These are phyloP conservation scores for Solanum microdontum DNA, from an alignment of 257 asterid species.

Conservation along the genomic window DNA sequence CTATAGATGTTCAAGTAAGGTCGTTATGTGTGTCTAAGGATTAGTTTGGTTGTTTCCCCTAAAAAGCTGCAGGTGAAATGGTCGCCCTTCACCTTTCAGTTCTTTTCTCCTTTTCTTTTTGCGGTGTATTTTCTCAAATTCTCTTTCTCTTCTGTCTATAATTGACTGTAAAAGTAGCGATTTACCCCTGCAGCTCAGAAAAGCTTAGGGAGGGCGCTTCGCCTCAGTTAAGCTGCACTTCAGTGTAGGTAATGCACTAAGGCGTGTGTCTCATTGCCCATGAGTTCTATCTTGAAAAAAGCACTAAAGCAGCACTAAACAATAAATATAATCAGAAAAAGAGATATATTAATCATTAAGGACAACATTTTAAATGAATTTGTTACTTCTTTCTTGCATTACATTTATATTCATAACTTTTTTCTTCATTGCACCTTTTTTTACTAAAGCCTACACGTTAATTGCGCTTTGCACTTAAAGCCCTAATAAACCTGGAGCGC, in stretches of 20 bases:
- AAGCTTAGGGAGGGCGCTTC: not conserved
- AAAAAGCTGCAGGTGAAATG: not conserved
- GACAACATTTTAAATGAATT: not conserved
- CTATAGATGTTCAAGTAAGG: not conserved
- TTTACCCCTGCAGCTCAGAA: not conserved
- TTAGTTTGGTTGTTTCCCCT: not conserved
- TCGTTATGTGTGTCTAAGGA: not conserved
- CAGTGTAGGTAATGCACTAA: not conserved
- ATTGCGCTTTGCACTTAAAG: not conserved
- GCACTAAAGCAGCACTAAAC: not conserved
- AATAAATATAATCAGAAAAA: not conserved
- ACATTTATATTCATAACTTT: not conserved
- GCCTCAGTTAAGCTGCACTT: not conserved
- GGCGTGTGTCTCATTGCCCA: not conserved
- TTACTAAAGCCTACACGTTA: not conserved
- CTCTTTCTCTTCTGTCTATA: not conserved
- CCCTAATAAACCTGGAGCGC: not conserved
- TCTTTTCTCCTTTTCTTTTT: not conserved
- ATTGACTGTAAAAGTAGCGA: not conserved
- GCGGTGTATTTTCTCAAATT: not conserved
- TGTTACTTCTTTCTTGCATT: not conserved
- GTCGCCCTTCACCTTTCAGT: not conserved
- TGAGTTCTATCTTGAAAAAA: not conserved
- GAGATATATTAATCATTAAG: not conserved
- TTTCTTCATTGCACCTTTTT: not conserved